These are phyloP conservation scores for Calamus simplicifolius DNA, from an alignment of 176 grass and related monocot genomes.

Conservation along the genomic window DNA sequence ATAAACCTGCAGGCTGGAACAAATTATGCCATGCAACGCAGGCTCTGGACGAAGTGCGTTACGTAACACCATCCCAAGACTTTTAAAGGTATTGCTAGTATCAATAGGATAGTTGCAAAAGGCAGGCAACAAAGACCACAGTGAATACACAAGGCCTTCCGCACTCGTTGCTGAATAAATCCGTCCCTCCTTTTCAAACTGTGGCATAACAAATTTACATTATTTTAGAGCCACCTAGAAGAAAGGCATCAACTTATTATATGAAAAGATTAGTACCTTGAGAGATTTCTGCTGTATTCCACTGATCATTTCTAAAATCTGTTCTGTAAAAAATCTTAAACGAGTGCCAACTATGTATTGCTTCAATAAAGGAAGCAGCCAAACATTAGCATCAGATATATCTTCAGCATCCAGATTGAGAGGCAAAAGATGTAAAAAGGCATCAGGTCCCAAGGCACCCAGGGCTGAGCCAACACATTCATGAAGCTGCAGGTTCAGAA, in stretches of 20 bases:
- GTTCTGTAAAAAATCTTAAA: constrained; percentile 74
- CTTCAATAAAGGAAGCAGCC: constrained; percentile 80
- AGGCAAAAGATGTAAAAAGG: constrained; percentile 59
- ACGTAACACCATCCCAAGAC: constrained; percentile 56
- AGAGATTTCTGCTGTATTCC: constrained; percentile 52
- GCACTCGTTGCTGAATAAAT: constrained; percentile 79
- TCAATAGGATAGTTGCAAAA: constrained; percentile 92
- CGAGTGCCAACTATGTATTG: constrained; percentile 75
- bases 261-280: constrained; percentile 42
- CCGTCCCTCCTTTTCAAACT: constrained; percentile 64
- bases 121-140: constrained; percentile 88
- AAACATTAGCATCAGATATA: constrained; percentile 60
- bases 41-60: constrained; percentile 63
- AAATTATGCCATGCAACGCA: constrained; percentile 64
- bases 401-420: constrained; percentile 34
- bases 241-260: constrained; percentile 4
- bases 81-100: constrained; percentile 46
- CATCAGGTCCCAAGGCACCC: constrained; percentile 75
- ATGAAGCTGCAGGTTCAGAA: constrained; percentile 65
- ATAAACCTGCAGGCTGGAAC: constrained; percentile 69
- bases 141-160: constrained; percentile 78
- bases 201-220: constrained; percentile 12
- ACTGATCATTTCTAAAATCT: constrained; percentile 51
- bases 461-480: constrained; percentile 76
- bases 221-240: constrained; percentile 11